These are phyloP conservation scores for Moricandia moricandioides DNA, from an alignment of 345 rosid genomes.

Conservation along the genomic window DNA sequence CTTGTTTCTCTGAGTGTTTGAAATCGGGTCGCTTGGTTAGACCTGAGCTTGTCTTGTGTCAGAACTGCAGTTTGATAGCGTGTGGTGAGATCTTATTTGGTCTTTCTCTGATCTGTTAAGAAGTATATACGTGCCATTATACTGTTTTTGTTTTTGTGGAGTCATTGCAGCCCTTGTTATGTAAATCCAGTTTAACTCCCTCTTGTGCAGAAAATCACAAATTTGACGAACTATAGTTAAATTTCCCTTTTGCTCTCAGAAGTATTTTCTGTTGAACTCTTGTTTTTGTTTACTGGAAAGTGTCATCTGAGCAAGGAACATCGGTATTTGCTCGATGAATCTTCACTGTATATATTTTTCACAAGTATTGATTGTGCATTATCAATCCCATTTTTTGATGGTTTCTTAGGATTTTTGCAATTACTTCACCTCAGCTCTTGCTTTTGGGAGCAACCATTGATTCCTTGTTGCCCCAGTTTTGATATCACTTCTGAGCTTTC, in stretches of 20 bases:
- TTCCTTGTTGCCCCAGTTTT: background rate
- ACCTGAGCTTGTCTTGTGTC: background rate
- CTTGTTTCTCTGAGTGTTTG: too few relatives aligned
- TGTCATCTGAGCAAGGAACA: background rate
- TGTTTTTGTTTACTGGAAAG: background rate
- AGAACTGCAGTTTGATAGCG: constrained; percentile 4
- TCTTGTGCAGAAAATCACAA: background rate
- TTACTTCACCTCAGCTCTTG: background rate
- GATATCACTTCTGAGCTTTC: background rate
- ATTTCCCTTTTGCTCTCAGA: background rate
- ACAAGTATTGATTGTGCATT: background rate
- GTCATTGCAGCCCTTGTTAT: background rate
- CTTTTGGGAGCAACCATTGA: background rate
- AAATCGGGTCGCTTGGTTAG: background rate
- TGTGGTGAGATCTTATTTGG: constrained; percentile 8
- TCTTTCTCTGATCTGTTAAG: background rate
- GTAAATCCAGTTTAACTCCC: background rate
- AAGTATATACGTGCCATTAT: background rate
- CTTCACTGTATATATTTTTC: background rate
- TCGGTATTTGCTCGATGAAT: background rate
- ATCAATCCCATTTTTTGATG: background rate
- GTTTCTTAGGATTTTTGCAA: background rate
- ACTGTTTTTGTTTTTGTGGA: background rate
- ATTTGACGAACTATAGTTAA: background rate
- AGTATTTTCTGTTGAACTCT: background rate